phyloP scores from a whole-genome alignment of 768 basidiomycete genomes.

The Naganishia vishniacii region DNA sequence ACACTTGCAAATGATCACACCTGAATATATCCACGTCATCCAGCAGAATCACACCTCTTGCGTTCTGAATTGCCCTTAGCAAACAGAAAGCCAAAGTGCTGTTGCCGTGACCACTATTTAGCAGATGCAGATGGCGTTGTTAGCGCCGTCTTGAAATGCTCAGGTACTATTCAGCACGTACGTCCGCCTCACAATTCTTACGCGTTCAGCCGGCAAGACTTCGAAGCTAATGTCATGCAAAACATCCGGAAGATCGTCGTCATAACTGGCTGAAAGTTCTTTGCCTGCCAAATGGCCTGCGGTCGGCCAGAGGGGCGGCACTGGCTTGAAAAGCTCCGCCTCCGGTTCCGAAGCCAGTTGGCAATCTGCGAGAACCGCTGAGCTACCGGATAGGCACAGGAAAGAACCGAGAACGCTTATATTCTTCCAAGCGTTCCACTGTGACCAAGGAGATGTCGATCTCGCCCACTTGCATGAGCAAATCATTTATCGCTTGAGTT shows the following conservation, averaged over 20 bases:
- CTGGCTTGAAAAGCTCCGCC: neutral
- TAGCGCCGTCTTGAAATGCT: slow-evolving; percentile 49
- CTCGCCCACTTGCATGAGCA: slow-evolving; percentile 52
- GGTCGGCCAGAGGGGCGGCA: slow-evolving; percentile 38
- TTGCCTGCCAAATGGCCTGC: slow-evolving; percentile 35
- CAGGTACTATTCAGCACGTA: slow-evolving; percentile 55
- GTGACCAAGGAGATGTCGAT: slow-evolving; percentile 54
- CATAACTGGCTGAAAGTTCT: slow-evolving; percentile 38
- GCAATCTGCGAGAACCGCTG: slow-evolving; percentile 53
- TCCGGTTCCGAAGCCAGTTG: slow-evolving; percentile 25
- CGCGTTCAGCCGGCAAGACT: slow-evolving; percentile 26
- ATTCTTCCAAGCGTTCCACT: slow-evolving; percentile 39
- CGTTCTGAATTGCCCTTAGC: slow-evolving; percentile 39
- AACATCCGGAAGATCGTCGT: slow-evolving; percentile 42
- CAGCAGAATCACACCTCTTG: slow-evolving; percentile 36
- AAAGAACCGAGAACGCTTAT: slow-evolving; percentile 43
- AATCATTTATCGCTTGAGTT: slow-evolving; percentile 31
- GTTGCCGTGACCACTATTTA: slow-evolving; percentile 32
- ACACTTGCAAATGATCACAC: slow-evolving; percentile 60
- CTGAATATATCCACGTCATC: slow-evolving; percentile 39
- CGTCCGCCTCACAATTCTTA: slow-evolving; percentile 40
- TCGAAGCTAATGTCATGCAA: slow-evolving; percentile 38
- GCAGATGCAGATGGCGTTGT: slow-evolving; percentile 48
- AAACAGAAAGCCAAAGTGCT: slow-evolving; percentile 42
- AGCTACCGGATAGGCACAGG: slow-evolving; percentile 52